Evolutionary conservation across 169 alveolate species (phyloP).

Genomic region (Theileria luwenshuni): DNA sequence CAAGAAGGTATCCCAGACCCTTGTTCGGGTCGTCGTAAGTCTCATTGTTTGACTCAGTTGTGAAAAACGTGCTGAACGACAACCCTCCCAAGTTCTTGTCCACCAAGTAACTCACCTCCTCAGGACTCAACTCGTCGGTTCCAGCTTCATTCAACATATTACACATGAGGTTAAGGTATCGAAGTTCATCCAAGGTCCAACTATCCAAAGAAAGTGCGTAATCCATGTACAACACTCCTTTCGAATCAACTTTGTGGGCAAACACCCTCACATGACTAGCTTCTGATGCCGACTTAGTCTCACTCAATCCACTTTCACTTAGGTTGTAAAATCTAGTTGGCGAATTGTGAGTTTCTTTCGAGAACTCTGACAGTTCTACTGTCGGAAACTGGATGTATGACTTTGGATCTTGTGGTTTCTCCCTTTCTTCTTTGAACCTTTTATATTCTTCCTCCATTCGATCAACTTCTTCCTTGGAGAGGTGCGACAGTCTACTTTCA

Average conservation of each 20-base stretch:
- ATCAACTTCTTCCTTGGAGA: slow-evolving; percentile 69
- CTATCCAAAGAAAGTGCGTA: slow-evolving; percentile 67
- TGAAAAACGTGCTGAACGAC: slow-evolving; percentile 57
- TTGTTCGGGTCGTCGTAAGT: slow-evolving; percentile 59
- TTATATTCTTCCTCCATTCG: slow-evolving; percentile 62
- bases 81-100: slow-evolving; percentile 70
- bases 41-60: slow-evolving; percentile 56
- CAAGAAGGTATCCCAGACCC: slow-evolving; percentile 67
- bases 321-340: slow-evolving; percentile 65
- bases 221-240: slow-evolving; percentile 71
- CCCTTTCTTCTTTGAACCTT: slow-evolving; percentile 60
- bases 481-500: slow-evolving; percentile 51
- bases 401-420: slow-evolving; percentile 62
- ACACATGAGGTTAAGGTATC: slow-evolving; percentile 64
- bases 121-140: slow-evolving; percentile 69
- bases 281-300: not conserved
- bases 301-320: slow-evolving; percentile 31
- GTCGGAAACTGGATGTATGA: slow-evolving; percentile 66
- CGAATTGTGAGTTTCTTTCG: slow-evolving; percentile 51
- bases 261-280: slow-evolving; percentile 35
- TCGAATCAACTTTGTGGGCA: slow-evolving; percentile 71
- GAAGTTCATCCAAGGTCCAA: slow-evolving; percentile 69
- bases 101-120: slow-evolving; percentile 70
- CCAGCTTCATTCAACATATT: slow-evolving; percentile 68
- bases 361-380: slow-evolving; percentile 67